Conservation (phyloP, 179 eudicot species). For the Beta macrorhiza region DNA sequence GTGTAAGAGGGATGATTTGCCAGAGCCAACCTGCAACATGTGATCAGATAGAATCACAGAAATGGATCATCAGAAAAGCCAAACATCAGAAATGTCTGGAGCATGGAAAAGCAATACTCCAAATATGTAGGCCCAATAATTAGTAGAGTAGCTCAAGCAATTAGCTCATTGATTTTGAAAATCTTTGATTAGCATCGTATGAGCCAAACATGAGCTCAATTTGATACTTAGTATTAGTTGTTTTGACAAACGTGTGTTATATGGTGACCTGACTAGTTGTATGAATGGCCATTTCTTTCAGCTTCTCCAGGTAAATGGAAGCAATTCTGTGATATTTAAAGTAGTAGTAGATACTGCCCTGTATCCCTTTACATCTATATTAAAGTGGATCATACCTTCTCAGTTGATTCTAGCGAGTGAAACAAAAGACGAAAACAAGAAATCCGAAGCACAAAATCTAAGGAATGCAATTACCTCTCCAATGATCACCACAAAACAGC, state of each 20-base stretch:
- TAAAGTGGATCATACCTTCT: not conserved
- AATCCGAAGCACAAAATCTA: not conserved
- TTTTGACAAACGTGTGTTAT: not conserved
- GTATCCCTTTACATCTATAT: not conserved
- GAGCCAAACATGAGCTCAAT: not conserved
- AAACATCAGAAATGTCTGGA: not conserved
- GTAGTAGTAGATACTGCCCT: not conserved
- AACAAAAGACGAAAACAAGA: not conserved
- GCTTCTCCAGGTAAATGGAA: not conserved
- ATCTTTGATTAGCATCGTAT: not conserved
- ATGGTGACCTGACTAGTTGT: not conserved
- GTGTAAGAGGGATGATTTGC: constrained; percentile 85
- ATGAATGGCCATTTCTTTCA: not conserved
- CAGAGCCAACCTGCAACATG: constrained; percentile 81
- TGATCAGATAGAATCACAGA: not conserved
- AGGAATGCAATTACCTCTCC: constrained; percentile 69
- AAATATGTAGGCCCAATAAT: not conserved
- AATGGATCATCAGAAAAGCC: not conserved
- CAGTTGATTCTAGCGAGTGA: not conserved
- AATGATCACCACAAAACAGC: constrained; percentile 68
- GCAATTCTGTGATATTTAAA: not conserved
- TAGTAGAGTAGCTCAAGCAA: constrained; percentile 4
- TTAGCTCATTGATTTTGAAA: not conserved
- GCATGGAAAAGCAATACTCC: not conserved
- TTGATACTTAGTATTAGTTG: not conserved